These are phyloP conservation scores for Colletotrichum melonis DNA, from an alignment of 2,329 filamentous ascomycete species.

Conservation along the genomic window DNA sequence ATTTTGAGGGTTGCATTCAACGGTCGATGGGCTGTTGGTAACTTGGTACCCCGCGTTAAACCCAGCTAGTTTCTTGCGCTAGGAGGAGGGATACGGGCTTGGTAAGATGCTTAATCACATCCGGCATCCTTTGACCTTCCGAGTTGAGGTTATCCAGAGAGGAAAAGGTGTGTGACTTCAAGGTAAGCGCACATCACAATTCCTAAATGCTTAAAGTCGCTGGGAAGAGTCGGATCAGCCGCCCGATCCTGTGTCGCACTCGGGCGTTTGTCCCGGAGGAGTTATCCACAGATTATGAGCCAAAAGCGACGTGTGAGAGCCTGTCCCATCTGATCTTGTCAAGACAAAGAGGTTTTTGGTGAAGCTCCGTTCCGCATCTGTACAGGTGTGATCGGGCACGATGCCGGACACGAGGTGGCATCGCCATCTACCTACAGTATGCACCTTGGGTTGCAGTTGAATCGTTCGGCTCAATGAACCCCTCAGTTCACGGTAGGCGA, in stretches of 20 bases:
- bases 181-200: background rate
- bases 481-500: background rate
- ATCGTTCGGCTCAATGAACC: background rate
- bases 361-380: background rate
- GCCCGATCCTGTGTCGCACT: slow-evolving; percentile 12
- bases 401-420: slow-evolving; percentile 1
- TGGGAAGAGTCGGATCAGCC: background rate
- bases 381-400: background rate
- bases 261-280: slow-evolving; percentile 2
- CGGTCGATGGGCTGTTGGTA: background rate
- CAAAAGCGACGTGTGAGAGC: background rate
- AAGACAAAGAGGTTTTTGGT: background rate
- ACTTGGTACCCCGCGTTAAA: slow-evolving; percentile 8
- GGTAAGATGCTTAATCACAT: background rate
- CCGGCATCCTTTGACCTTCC: background rate
- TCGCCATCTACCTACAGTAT: background rate
- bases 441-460: background rate
- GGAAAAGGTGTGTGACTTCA: background rate
- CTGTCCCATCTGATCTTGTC: background rate
- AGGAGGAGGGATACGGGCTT: background rate
- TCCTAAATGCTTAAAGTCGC: background rate
- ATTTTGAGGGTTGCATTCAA: slow-evolving; percentile 18
- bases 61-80: background rate
- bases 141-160: background rate
- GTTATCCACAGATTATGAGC: background rate